Evolutionary conservation across 225 moss, liverwort and hornwort species (phyloP), one percentile per base, ranked within the genome.

Genomic region (Ulota crispa): DNA sequence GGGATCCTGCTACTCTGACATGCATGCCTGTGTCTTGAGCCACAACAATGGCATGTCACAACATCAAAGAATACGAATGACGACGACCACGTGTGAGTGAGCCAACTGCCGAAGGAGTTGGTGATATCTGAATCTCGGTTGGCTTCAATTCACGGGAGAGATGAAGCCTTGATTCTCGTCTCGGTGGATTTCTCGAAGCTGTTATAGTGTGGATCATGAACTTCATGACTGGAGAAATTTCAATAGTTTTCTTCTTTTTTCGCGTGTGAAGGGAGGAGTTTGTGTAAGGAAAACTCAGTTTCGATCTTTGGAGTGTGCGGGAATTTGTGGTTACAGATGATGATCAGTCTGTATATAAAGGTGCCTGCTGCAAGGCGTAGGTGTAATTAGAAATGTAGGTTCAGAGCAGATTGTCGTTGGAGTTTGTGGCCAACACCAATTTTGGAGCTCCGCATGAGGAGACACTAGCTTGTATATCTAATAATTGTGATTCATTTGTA

Each of bases 401-500:
- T 41, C 26, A 78, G 78, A 83, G 78, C 47, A 63, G 61, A 81
- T 62, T 78, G 85, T 85, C 73, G 85, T 87, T 84, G 81, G 82
- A 60, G 84, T 55, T 80, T 63, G 37, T 68, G 68, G 50, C 81
- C 85, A 75, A 87, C 85, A 75, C 79, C 88, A 88, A 88, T 90
- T 90, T 88, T 90, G 87, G 72, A 87, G 83, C 87, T 82, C 85
- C 87, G 64, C 72, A 73, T 81, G 32, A 78, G 75, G 76, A 78
- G 78, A 75, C 71, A 54, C 9, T n/a, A n/a, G n/a, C n/a, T 55
- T 78, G 60, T 87, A 81, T 81, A 83, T 76, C 79, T 73, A 85
- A 87, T 78, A 79, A 90, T 76, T 81, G 83, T 76, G 86, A 86
- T 86, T 82, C 83, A 83, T 69, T 79, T 90, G 90, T 90, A 88